A percentile compares a stretch with the other conserved stretches of the same genome.
Evolutionary conservation across 805 yeast species (phyloP).

Genomic region (Starmerella lactis-condensi): DNA sequence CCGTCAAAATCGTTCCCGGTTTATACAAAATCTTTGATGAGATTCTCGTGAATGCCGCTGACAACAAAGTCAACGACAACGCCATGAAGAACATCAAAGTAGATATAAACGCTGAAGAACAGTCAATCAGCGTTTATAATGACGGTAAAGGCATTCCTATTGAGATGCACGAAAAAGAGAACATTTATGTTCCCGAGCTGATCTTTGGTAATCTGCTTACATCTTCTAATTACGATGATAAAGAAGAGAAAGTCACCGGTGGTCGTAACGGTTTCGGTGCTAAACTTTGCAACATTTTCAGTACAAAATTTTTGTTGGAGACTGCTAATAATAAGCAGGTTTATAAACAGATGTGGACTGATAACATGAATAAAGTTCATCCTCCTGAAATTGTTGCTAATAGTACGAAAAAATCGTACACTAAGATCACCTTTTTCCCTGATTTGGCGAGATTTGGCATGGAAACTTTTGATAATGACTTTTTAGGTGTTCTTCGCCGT

Average conservation of each 20-base stretch:
- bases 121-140: slow-evolving; percentile 61
- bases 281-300: slow-evolving; percentile 85
- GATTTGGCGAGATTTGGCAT: slow-evolving; percentile 71
- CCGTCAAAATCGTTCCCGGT: slow-evolving; percentile 81
- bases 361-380: slow-evolving; percentile 64
- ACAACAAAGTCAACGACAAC: slow-evolving; percentile 90
- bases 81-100: slow-evolving; percentile 73
- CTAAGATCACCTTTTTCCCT: slow-evolving; percentile 74
- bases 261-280: slow-evolving; percentile 99
- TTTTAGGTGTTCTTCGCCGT: slow-evolving; percentile 65
- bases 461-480: slow-evolving; percentile 68
- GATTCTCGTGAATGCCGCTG: slow-evolving; percentile 94
- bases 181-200: slow-evolving; percentile 85
- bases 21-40: slow-evolving; percentile 92
- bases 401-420: slow-evolving; percentile 38
- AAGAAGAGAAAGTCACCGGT: slow-evolving; percentile 89
- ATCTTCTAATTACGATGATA: slow-evolving; percentile 88
- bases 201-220: slow-evolving; percentile 90
- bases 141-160: slow-evolving; percentile 94
- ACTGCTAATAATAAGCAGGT: slow-evolving; percentile 65
- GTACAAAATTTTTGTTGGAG: slow-evolving; percentile 68
- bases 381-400: slow-evolving; percentile 52
- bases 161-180: slow-evolving; percentile 77
- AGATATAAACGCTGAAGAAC: slow-evolving; percentile 55
- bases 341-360: slow-evolving; percentile 69